Percentiles rank a stretch among this genome's conserved stretches.
phyloP scores from a whole-genome alignment of 768 basidiomycete genomes.

The Termitomyces sp. region DNA sequence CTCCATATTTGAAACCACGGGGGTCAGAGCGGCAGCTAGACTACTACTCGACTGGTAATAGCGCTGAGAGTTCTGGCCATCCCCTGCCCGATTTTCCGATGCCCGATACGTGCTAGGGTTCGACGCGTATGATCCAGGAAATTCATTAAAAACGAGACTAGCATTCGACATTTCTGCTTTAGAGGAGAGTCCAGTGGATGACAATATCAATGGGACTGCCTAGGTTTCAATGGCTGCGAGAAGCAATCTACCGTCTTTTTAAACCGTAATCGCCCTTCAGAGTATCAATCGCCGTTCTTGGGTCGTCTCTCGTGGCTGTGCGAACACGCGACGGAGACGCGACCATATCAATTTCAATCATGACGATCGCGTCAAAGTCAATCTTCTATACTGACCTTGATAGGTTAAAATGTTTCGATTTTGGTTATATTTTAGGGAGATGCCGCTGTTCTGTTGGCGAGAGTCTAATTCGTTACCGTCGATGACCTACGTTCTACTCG shows the following conservation, averaged over 20 bases:
- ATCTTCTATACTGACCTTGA: slow-evolving; percentile 2
- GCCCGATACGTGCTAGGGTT: not conserved
- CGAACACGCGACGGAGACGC: not conserved
- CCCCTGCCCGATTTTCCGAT: not conserved
- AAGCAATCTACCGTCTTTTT: slow-evolving; percentile 1
- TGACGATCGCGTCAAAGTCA: not conserved
- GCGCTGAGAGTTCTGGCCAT: not conserved
- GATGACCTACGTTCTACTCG: not conserved
- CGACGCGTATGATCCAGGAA: not conserved
- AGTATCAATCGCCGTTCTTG: not conserved
- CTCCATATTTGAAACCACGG: not conserved
- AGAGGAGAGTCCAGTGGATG: not conserved
- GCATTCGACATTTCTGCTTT: slow-evolving; percentile 1
- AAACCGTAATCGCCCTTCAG: not conserved
- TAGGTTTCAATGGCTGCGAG: not conserved
- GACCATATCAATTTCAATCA: not conserved
- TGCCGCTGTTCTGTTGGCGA: not conserved
- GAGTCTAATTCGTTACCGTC: not conserved
- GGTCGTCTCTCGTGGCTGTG: slow-evolving; percentile 1
- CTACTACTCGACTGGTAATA: slow-evolving; percentile 8
- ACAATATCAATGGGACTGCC: not conserved
- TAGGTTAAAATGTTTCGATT: not conserved
- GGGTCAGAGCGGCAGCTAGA: slow-evolving; percentile 6
- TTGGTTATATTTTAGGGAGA: not conserved
- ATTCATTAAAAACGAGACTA: not conserved